Percentiles rank a stretch among this genome's conserved stretches.
phyloP scores from a whole-genome alignment of 345 rosid species.

The Eucalyptus marginata region DNA sequence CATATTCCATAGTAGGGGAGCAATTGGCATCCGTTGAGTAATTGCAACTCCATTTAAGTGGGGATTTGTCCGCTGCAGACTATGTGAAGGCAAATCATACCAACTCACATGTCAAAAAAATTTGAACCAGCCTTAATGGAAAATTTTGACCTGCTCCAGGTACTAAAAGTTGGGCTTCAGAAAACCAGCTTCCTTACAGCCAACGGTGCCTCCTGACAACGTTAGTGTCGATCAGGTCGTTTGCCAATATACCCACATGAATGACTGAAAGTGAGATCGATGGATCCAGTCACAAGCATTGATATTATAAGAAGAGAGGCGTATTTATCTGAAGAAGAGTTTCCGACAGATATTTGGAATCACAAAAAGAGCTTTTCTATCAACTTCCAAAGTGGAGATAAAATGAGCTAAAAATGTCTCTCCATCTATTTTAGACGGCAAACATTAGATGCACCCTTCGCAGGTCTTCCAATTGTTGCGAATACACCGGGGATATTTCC shows the following conservation, averaged over 20 bases:
- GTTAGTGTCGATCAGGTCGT: neutral
- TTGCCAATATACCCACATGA: slow-evolving; percentile 30
- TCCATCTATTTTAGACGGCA: slow-evolving; percentile 37
- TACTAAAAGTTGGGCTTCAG: slow-evolving; percentile 16
- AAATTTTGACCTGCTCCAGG: slow-evolving; percentile 33
- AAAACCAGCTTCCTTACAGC: slow-evolving; percentile 1
- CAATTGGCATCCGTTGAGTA: slow-evolving; percentile 43
- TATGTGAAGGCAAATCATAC: slow-evolving; percentile 47
- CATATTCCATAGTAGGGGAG: slow-evolving; percentile 14
- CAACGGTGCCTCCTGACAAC: neutral
- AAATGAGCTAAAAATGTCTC: slow-evolving; percentile 51
- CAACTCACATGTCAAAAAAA: slow-evolving; percentile 58
- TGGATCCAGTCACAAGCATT: slow-evolving; percentile 35
- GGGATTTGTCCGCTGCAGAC: slow-evolving; percentile 39
- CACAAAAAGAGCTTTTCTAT: slow-evolving; percentile 25
- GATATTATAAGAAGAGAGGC: slow-evolving; percentile 62
- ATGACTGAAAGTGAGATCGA: slow-evolving; percentile 38
- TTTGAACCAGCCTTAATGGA: slow-evolving; percentile 40
- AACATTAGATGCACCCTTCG: neutral
- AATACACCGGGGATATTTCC: neutral
- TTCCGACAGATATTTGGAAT: slow-evolving; percentile 40
- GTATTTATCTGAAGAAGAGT: slow-evolving; percentile 42
- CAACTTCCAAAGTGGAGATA: slow-evolving; percentile 61
- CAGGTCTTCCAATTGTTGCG: neutral
- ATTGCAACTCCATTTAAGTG: slow-evolving; percentile 58